phyloP scores from a whole-genome alignment of 345 rosid genomes.

The Aquilaria sinensis region DNA sequence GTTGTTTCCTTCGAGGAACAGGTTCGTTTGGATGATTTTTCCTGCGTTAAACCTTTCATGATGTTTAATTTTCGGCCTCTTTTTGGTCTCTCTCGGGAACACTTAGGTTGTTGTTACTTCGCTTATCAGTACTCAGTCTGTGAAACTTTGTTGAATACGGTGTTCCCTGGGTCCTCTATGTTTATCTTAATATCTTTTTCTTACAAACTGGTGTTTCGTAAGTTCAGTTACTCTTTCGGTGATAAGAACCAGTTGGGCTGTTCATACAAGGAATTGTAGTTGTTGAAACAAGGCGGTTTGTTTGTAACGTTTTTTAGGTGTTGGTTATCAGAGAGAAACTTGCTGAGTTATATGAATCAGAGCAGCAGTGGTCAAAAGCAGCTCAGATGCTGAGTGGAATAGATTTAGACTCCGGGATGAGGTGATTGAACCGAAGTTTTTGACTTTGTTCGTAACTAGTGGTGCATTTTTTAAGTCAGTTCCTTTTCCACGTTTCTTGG shows the following conservation, averaged over 20 bases:
- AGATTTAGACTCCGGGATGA: slow-evolving; percentile 93
- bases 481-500: slow-evolving; percentile 1
- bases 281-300: neutral
- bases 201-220: no score
- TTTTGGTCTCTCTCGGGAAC: no score
- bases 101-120: no score
- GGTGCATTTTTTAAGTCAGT: neutral
- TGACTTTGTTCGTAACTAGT: no score
- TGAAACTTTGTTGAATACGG: no score
- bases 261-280: no score
- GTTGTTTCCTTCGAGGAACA: slow-evolving; percentile 99
- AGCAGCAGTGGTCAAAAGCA: slow-evolving; percentile 93
- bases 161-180: no score
- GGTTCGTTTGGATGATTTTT: slow-evolving; percentile 30
- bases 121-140: no score
- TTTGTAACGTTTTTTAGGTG: slow-evolving; percentile 38
- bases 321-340: slow-evolving; percentile 91
- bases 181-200: no score
- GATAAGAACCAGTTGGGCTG: no score
- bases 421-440: slow-evolving; percentile 26
- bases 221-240: no score
- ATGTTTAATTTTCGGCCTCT: no score
- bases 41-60: neutral
- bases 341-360: slow-evolving; percentile 85
- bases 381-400: slow-evolving; percentile 99